phyloP scores from a whole-genome alignment of 2,329 filamentous ascomycete genomes.

The Sordariomycetes sp. region DNA sequence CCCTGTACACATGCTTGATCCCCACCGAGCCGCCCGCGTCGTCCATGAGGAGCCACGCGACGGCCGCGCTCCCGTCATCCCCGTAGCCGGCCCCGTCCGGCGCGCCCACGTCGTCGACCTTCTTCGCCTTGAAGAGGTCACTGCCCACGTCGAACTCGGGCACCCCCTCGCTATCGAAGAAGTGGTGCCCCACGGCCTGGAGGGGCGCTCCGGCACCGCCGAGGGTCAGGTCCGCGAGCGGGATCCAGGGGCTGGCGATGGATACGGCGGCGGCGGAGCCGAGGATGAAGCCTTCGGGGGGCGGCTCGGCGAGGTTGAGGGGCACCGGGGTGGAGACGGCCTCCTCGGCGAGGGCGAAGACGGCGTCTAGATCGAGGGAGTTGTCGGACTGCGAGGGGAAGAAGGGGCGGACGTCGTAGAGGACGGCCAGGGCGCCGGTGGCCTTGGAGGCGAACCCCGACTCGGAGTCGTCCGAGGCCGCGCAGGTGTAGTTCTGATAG shows the following conservation, averaged over 20 bases:
- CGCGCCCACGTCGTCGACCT: conserved; percentile 37
- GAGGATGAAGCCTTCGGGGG: conserved; percentile 14
- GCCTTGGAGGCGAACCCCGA: conserved; percentile 19
- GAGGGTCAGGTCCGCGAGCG: conserved; percentile 25
- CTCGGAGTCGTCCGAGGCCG: conserved; percentile 11
- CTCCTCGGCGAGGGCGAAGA: conserved; percentile 28
- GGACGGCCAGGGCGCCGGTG: conserved; percentile 46
- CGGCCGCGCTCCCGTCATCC: conserved; percentile 36
- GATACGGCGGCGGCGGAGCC: conserved; percentile 27
- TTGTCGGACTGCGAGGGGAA: conserved; percentile 31
- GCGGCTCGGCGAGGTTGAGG: conserved; percentile 27
- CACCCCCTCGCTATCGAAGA: conserved; percentile 42
- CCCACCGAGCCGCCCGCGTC: conserved; percentile 26
- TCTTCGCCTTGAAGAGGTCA: conserved; percentile 32
- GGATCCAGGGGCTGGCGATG: conserved; percentile 32
- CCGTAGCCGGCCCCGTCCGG: conserved; percentile 37
- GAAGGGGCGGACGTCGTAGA: conserved; percentile 45
- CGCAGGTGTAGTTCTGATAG: conserved; percentile 60
- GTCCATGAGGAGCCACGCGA: conserved; percentile 42
- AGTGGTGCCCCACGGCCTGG: conserved; percentile 52
- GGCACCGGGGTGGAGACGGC: conserved; percentile 32
- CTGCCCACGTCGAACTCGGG: conserved; percentile 50
- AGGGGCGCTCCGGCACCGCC: conserved; percentile 18
- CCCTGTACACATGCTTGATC: conserved; percentile 38
- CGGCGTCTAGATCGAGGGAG: conserved; percentile 22